Percentiles rank a stretch among this genome's conserved stretches.
These are phyloP conservation scores for Tricladium varicosporioides DNA, from an alignment of 2,329 filamentous ascomycete species.

Conservation along the genomic window DNA sequence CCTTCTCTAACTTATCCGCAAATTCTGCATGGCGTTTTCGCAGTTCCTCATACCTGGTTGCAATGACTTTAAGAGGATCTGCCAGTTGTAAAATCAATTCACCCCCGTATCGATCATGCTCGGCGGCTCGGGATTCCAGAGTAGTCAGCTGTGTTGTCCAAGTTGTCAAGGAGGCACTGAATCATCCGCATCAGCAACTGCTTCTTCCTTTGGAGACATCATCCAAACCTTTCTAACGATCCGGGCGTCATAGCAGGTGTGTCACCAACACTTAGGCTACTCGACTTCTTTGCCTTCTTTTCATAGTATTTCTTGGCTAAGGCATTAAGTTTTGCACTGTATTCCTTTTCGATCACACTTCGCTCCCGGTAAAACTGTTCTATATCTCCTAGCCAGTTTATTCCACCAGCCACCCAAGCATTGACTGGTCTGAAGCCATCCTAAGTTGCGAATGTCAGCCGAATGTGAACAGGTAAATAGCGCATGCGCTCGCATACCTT, in stretches of 20 bases:
- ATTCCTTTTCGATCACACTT: constrained; percentile 93
- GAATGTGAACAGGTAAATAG: constrained; percentile 2
- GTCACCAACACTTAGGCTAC: constrained; percentile 87
- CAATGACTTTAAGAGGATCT: constrained; percentile 78
- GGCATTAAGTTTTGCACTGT: constrained; percentile 80
- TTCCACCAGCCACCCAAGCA: constrained; percentile 84
- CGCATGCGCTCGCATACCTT: constrained; percentile 60
- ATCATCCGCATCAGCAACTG: constrained; percentile 26
- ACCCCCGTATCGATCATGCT: constrained; percentile 82
- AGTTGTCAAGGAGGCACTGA: constrained; percentile 87
- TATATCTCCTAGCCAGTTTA: constrained; percentile 93
- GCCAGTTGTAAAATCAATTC: constrained; percentile 79
- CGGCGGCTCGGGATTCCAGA: constrained; percentile 80
- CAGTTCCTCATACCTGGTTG: constrained; percentile 79
- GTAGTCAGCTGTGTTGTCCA: constrained; percentile 94
- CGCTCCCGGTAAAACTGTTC: constrained; percentile 97
- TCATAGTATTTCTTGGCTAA: constrained; percentile 97
- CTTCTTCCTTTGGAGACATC: not conserved
- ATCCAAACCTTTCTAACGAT: constrained; percentile 77
- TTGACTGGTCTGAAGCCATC: constrained; percentile 97
- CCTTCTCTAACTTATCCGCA: constrained; percentile 82
- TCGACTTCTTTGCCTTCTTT: constrained; percentile 89
- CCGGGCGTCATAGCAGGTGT: constrained; percentile 90
- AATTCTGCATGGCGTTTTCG: constrained; percentile 90
- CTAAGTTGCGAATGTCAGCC: constrained; percentile 44